Percentiles rank a stretch among this genome's conserved stretches.
These are phyloP conservation scores for Colletotrichum lentis DNA, from an alignment of 2,329 filamentous ascomycete species.

Conservation along the genomic window DNA sequence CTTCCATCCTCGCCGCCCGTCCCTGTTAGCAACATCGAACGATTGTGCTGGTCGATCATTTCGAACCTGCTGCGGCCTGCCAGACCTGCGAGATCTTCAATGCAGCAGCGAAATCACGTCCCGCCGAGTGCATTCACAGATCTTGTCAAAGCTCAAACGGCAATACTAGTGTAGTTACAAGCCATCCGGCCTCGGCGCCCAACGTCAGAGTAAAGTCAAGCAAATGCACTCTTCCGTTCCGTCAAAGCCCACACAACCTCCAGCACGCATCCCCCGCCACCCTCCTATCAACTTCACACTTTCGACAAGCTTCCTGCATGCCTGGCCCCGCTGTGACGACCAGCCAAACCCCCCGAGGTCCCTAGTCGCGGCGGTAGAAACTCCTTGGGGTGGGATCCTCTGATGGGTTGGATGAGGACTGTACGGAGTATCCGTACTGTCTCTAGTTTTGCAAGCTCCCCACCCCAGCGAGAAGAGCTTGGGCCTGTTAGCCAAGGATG, in stretches of 20 bases:
- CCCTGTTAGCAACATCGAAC: conserved; percentile 20
- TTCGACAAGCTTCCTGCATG: conserved; percentile 1
- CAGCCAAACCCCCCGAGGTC: neutral
- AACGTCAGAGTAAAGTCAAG: no score
- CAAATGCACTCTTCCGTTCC: neutral
- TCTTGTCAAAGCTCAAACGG: neutral
- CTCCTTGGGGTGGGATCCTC: neutral
- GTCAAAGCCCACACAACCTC: neutral
- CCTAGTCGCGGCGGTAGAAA: conserved; percentile 7
- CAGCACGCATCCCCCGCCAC: neutral
- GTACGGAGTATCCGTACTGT: neutral
- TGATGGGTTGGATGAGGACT: conserved; percentile 9
- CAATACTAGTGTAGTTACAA: neutral
- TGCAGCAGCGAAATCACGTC: conserved; percentile 2
- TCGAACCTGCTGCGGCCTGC: neutral
- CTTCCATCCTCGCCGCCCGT: conserved; percentile 2
- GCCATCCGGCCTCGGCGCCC: neutral
- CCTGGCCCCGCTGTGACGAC: conserved; percentile 7
- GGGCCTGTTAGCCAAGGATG: neutral
- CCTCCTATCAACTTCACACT: neutral
- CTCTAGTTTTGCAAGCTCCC: neutral
- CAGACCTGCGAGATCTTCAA: conserved; percentile 21
- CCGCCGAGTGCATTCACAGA: neutral
- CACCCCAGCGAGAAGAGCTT: neutral
- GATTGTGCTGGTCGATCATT: conserved; percentile 21